Evolutionary conservation across 306 rosid species (phyloP).

Genomic region (Hippophae tibetana): DNA sequence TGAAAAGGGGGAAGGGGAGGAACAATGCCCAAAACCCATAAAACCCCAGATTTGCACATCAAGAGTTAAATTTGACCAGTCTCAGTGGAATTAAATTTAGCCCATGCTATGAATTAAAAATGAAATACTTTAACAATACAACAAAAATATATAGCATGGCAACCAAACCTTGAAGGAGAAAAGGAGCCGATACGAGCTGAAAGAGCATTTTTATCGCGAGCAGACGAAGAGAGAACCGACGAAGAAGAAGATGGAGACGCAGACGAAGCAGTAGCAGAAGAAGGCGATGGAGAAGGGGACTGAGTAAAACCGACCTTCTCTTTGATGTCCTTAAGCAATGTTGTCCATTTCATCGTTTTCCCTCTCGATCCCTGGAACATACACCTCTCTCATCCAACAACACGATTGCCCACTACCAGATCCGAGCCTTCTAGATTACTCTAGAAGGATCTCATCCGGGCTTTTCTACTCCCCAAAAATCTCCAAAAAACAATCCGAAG

Average conservation of each 20-base stretch:
- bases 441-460: slow-evolving; percentile 34
- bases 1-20: neutral
- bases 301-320: slow-evolving; percentile 97
- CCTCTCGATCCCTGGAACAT: slow-evolving; percentile 50
- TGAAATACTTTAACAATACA: slow-evolving; percentile 1
- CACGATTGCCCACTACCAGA: slow-evolving; percentile 36
- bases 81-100: neutral
- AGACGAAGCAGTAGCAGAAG: slow-evolving; percentile 31
- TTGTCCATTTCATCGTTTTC: slow-evolving; percentile 92
- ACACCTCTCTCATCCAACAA: slow-evolving; percentile 57
- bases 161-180: slow-evolving; percentile 61
- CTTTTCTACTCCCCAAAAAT: slow-evolving; percentile 16
- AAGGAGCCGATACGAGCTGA: slow-evolving; percentile 45
- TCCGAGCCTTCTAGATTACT: slow-evolving; percentile 39
- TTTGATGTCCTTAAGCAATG: slow-evolving; percentile 96
- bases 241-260: slow-evolving; percentile 27
- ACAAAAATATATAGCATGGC: neutral
- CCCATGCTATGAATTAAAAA: slow-evolving; percentile 6
- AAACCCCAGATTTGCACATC: slow-evolving; percentile 19
- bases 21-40: slow-evolving; percentile 12
- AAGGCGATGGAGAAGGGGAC: slow-evolving; percentile 32
- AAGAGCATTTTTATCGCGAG: slow-evolving; percentile 37
- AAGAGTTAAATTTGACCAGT: slow-evolving; percentile 12
- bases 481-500: slow-evolving; percentile 4
- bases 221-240: slow-evolving; percentile 19